Base-by-base conservation (phyloP, 495 filamentous ascomycete species). In the Ascodesmis nigricans region DNA sequence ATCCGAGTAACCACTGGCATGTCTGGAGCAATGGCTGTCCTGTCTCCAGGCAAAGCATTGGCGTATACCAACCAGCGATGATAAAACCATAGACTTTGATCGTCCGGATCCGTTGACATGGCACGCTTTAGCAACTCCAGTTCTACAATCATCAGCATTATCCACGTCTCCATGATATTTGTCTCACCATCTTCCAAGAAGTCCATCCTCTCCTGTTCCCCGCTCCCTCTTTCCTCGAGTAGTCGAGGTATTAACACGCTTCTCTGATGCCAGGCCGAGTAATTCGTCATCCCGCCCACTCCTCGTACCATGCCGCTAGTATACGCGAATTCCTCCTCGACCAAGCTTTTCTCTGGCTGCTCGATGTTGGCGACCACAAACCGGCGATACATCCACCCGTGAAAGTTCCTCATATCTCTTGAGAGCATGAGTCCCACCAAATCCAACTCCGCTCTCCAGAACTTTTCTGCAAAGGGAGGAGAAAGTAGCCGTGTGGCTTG, bases 11-110 rank as follows among this genome's bases (percentile, higher is more conserved):
- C 69, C 47, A 37, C 75, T 63, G 20, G 83, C 71, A 22, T 67
- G 54, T 13, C 57, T 39, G 29, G 64, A 63, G 25, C 84, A 55
- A 39, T 70, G 58, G 2, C 73, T 65, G 13, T 31, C 16, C n/a
- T 26, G 9, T 11, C 9, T 22, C 52, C 51, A n/a, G 42, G 27
- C 36, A 57, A 46, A 35, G 56, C 39, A 53, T 58, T 33, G 53
- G 59, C 57, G 58, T 74, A 66, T 56, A 92, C 71, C 37, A 92
- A 53, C 48, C 68, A 84, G 38, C 78, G 72, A 47, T 95, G 79
- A 53, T 95, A 99, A 53, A 82, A 91, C 90, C 90, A 99, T 9
- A 92, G 58, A 6, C 78, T 83, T 45, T 92, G 83, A 50, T 92
- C 81, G 39, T 81, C 75, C 4, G 82, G 78, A 43, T 90, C 84